Evolutionary conservation across 73 alveolate species (phyloP), one percentile per base, ranked within the genome.

Genomic region (Paraurostyla sp.): DNA sequence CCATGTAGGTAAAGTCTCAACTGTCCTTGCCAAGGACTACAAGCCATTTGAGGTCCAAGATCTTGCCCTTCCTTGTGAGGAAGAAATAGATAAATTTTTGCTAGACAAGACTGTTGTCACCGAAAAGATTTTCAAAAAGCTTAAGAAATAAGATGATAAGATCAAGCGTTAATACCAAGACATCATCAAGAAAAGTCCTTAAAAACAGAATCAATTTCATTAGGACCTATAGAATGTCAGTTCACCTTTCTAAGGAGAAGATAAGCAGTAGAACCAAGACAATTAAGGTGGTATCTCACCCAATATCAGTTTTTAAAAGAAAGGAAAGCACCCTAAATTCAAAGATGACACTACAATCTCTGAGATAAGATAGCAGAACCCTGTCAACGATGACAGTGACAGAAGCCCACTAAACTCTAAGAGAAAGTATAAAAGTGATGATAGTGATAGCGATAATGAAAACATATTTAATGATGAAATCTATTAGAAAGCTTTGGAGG

Each of bases 1-100:
- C 25, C 96, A 91, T 40, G 86, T 50, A 0, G 85, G 82, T 40
- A 89, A 89, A 45, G 95, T 89, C 27, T 57, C 88, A 30, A 68
- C 41, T 0, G 80, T 89, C n/a, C 25, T 36, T 20, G 91, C 92
- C 22, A 22, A 50, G 15, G 92, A 68, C 45, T 89, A 89, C 76
- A 80, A 52, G 75, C 95, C 95, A 0, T 36, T 23, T 51, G 89
- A 46, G 41, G 68, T 33, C 57, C 6, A 56, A 40, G 62, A 54
- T 41, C 56, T 42, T 29, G 65, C 62, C n/a, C 18, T 68, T 0
- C 46, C 76, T 4, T 7, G 48, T 7, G 48, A 38, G 33, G 35
- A 85, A 6, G 82, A 69, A 25, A 29, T 60, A 3, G 68, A 69
- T 20, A 48, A 11, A 20, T 85, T 73, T 42, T 2, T 22, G 38